Evolutionary conservation across 1,139 yeast species (phyloP), one percentile per base, ranked within the genome.

Genomic region (Debaryomycetaceae sp.): DNA sequence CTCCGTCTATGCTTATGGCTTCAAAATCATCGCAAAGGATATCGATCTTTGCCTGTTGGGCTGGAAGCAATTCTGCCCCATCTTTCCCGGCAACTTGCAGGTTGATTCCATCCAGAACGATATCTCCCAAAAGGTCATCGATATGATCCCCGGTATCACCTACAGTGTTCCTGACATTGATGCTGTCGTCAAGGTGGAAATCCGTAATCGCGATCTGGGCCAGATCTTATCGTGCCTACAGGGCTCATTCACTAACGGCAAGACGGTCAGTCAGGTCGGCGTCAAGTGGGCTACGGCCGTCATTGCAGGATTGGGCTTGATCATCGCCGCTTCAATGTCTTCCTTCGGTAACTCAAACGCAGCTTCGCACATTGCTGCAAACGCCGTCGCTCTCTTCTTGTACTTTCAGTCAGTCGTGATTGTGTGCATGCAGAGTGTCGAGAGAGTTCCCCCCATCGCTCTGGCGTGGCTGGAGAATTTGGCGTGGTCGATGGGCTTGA

Each of bases 401-500:
- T 80, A 80, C 47, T 80, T 80, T 62, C 92, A 80, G 53, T 68
- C 80, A 34, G 86, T 79, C 12, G 86, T 77, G 25, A 70, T 79
- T 24, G 74, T 79, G 14, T 58, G 76, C 10, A 77, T 80, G 87
- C 70, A 74, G 45, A 72, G 73, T 38, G 90, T 78, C 30, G 81
- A 75, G 41, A 58, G 73, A 38, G 71, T 77, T 4, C 90, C 92
- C 7, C 90, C 90, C 11, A 78, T 80, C 44, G 90, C 85, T 2
- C 67, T 77, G 21, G 70, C 87, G 4, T 80, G 92, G 92, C 63
- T 83, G 4, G 86, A 77, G 47, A 80, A 80, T 45, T 63, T 80
- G 49, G 82, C 82, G 16, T 80, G 92, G 92, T 77, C 87, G 2
- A 79, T 80, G 87, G 92, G 92, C 2, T 59, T 80, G 36, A 79